Evolutionary conservation across 768 basidiomycete genomes (phyloP).

Genomic region (Calocybe gangraenosa): DNA sequence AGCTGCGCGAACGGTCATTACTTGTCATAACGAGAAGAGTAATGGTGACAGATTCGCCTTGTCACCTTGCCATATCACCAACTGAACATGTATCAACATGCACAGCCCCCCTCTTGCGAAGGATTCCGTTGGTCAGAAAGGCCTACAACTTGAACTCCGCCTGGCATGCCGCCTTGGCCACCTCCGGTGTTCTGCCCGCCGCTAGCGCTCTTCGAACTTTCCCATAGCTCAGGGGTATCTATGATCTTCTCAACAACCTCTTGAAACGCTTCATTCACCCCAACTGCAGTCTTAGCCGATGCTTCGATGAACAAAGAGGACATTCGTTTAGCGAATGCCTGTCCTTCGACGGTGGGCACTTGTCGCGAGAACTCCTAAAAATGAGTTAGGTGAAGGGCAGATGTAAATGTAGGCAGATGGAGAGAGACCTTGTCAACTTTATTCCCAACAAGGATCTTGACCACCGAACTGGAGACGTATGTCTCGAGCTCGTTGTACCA

Average conservation of each 20-base stretch:
- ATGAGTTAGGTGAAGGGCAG: not conserved
- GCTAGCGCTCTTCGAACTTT: constrained; percentile 20
- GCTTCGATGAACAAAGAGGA: constrained; percentile 87
- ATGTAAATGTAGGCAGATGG: not conserved
- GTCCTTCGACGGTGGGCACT: constrained; percentile 74
- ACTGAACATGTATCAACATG: constrained; percentile 19
- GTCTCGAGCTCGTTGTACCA: constrained; percentile 95
- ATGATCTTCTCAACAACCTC: constrained; percentile 81
- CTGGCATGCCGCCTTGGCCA: constrained; percentile 45
- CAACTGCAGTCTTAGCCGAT: constrained; percentile 86
- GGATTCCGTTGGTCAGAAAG: constrained; percentile 20
- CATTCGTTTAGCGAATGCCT: constrained; percentile 78
- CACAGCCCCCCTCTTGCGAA: constrained; percentile 21
- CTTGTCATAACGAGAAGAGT: too few species aligned
- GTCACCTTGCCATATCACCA: too few species aligned
- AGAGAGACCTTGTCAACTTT: constrained; percentile 82
- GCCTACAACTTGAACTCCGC: constrained; percentile 44
- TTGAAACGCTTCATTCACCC: constrained; percentile 68
- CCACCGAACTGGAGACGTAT: constrained; percentile 80
- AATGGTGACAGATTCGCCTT: too few species aligned
- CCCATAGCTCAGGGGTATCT: constrained; percentile 82
- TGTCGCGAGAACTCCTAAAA: constrained; percentile 84
- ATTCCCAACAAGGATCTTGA: constrained; percentile 93
- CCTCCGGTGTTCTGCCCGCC: constrained; percentile 29
- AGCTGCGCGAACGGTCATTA: too few species aligned